A percentile compares a stretch with the other conserved stretches of the same genome.
Conservation (phyloP, 371 early-diverging fungal species). For the Enteropsectra breve region DNA sequence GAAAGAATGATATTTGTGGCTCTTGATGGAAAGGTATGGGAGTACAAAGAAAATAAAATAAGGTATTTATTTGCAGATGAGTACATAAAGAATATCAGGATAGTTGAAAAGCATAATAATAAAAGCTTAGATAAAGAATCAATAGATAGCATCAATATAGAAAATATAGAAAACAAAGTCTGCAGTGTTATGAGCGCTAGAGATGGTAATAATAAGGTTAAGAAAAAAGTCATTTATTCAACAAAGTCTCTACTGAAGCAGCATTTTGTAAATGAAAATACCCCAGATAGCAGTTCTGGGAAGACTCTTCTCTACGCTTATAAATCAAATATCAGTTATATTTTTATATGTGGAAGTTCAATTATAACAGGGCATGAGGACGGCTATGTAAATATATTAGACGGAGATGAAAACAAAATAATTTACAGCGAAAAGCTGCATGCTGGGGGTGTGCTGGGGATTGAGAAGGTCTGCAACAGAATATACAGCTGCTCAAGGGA, state of each 20-base stretch:
- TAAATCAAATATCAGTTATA: conserved; percentile 20
- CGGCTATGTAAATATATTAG: conserved; percentile 31
- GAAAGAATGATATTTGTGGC: too few species aligned
- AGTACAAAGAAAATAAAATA: too few species aligned
- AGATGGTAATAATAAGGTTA: background rate
- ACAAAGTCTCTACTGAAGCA: conserved; percentile 27
- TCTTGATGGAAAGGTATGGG: too few species aligned
- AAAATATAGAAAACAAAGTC: background rate
- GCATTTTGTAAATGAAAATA: too few species aligned
- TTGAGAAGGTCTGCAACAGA: conserved; percentile 6
- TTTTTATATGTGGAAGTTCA: conserved; percentile 7
- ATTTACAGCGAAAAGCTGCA: conserved; percentile 21
- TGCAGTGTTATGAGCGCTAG: background rate
- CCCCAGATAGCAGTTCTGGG: too few species aligned
- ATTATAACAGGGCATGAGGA: conserved; percentile 48
- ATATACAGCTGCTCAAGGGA: conserved; percentile 42
- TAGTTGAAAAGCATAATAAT: too few species aligned
- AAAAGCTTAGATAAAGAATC: too few species aligned
- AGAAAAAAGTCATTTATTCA: conserved; percentile 23
- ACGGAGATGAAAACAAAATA: conserved; percentile 18
- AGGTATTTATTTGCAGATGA: too few species aligned
- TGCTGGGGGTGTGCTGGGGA: conserved; percentile 34
- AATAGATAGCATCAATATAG: too few species aligned
- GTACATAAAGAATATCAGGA: too few species aligned
- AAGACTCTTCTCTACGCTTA: conserved; percentile 24